Conservation (phyloP, 2,329 filamentous ascomycete genomes). For the Calonectria hongkongensis region DNA sequence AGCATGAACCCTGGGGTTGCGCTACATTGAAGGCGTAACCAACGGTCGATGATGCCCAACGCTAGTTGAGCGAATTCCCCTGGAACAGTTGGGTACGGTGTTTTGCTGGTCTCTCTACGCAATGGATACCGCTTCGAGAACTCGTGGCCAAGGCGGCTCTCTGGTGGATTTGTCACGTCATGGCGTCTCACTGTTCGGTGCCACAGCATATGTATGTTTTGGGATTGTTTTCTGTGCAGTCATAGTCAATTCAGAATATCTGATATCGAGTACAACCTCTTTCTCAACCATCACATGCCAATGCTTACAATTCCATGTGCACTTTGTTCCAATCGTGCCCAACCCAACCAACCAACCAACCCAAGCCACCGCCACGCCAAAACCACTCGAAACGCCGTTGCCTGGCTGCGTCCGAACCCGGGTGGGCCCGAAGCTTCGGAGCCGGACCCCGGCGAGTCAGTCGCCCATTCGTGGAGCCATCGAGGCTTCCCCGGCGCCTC, state of each 20-base stretch:
- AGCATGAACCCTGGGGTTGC: slow-evolving; percentile 1
- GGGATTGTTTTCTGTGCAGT: too few relatives aligned
- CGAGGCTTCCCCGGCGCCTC: slow-evolving; percentile 40
- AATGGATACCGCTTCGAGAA: too few relatives aligned
- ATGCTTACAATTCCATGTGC: neutral
- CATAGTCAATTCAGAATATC: neutral
- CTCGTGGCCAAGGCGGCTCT: too few relatives aligned
- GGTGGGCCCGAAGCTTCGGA: slow-evolving; percentile 35
- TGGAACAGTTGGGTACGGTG: too few relatives aligned
- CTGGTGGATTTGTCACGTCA: too few relatives aligned
- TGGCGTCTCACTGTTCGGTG: too few relatives aligned
- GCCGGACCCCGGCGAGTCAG: slow-evolving; percentile 14
- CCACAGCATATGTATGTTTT: too few relatives aligned
- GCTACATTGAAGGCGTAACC: neutral
- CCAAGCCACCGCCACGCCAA: slow-evolving; percentile 49
- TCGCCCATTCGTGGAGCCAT: neutral
- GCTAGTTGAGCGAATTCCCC: too few relatives aligned
- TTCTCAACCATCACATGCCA: neutral
- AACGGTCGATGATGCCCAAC: slow-evolving; percentile 12
- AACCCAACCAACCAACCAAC: neutral
- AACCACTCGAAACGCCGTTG: slow-evolving; percentile 35
- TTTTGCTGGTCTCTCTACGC: too few relatives aligned
- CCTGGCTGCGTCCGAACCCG: slow-evolving; percentile 39
- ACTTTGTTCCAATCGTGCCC: slow-evolving; percentile 22
- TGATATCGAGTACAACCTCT: neutral